These are phyloP conservation scores for Annona cherimola DNA, from an alignment of 164 flowering plant genomes.

Conservation along the genomic window DNA sequence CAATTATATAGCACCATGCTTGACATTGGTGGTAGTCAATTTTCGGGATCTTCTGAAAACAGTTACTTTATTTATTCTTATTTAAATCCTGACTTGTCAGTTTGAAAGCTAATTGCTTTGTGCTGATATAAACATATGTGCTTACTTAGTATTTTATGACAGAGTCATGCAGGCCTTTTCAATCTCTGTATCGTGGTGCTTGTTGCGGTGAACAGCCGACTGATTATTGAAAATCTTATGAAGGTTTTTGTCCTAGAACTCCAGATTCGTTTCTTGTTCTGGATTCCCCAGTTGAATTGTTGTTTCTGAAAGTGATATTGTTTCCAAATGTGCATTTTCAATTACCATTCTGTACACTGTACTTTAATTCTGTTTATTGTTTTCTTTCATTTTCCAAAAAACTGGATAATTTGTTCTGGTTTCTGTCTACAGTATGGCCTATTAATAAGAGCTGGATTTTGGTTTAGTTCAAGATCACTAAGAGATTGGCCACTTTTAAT, in stretches of 20 bases:
- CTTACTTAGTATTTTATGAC: too few species aligned
- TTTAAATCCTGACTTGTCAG: too few species aligned
- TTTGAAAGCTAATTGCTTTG: too few species aligned
- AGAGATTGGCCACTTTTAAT: slow-evolving; percentile 96
- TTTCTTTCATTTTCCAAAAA: too few species aligned
- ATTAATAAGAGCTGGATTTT: slow-evolving; percentile 77
- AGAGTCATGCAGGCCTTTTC: slow-evolving; percentile 98
- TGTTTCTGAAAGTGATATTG: not conserved
- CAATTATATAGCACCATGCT: too few species aligned
- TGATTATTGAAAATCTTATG: slow-evolving; percentile 92
- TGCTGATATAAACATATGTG: too few species aligned
- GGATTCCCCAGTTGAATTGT: not conserved
- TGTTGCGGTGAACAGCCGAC: slow-evolving; percentile 91
- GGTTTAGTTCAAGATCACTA: slow-evolving; percentile 82
- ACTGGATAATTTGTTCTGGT: not conserved
- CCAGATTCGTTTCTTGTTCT: not conserved
- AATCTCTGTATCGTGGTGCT: slow-evolving; percentile 94
- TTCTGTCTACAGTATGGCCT: slow-evolving; percentile 76
- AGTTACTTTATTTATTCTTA: too few species aligned
- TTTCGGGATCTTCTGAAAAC: too few species aligned
- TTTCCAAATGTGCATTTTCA: not conserved
- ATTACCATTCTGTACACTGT: slow-evolving; percentile 7
- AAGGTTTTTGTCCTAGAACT: slow-evolving; percentile 49
- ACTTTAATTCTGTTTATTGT: not conserved
- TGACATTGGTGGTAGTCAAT: too few species aligned